A percentile compares a stretch with the other conserved stretches of the same genome.
Evolutionary conservation across 2,329 filamentous ascomycete species (phyloP).

Genomic region (Saccharata proteae): DNA sequence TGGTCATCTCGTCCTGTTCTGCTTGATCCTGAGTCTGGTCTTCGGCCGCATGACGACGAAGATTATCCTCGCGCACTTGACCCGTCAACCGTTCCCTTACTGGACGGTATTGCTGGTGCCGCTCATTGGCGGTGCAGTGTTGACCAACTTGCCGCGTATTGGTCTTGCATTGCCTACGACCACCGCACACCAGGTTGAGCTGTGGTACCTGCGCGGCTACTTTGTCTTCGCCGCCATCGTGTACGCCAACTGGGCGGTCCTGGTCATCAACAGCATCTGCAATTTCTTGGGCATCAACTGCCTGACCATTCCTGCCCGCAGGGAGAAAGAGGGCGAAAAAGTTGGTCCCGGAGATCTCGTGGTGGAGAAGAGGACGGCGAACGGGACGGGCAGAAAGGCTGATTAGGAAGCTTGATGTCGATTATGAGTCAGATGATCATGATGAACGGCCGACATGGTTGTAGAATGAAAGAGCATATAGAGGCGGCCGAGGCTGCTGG

Average conservation of each 20-base stretch:
- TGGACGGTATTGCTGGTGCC: conserved; percentile 89
- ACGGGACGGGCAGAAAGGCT: too few species aligned
- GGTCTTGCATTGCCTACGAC: conserved; percentile 33
- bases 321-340: conserved; percentile 14
- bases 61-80: conserved; percentile 93
- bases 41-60: conserved; percentile 98
- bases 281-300: conserved; percentile 88
- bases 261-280: conserved; percentile 87
- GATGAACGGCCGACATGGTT: too few species aligned
- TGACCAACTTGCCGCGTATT: conserved; percentile 71
- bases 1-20: conserved; percentile 86
- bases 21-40: conserved; percentile 88
- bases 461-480: too few species aligned
- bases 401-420: too few species aligned
- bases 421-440: too few species aligned
- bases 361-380: too few species aligned
- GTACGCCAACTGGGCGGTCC: conserved; percentile 85
- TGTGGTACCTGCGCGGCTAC: conserved; percentile 74
- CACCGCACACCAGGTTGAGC: conserved; percentile 48
- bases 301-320: conserved; percentile 56
- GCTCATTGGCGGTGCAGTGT: conserved; percentile 69
- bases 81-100: conserved; percentile 86
- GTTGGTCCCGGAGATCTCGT: neutral
- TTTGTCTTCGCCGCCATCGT: conserved; percentile 72
- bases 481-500: too few species aligned